phyloP scores from a whole-genome alignment of 129 eudicot species.

The Ambrosia artemisiifolia region DNA sequence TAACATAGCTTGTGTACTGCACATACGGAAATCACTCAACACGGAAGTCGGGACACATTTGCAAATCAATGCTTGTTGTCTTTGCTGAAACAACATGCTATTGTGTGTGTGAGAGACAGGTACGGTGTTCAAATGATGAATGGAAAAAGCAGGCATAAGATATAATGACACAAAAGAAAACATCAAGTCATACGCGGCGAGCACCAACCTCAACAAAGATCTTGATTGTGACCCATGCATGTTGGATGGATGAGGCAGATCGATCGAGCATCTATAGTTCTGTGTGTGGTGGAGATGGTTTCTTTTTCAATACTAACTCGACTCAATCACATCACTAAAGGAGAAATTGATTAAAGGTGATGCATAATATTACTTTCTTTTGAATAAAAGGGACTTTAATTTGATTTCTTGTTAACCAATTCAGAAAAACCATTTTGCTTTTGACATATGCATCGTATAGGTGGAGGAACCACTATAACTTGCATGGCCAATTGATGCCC shows the following conservation, averaged over 20 bases:
- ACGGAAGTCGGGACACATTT: slow-evolving; percentile 9
- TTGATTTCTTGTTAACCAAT: slow-evolving; percentile 14
- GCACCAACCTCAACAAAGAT: slow-evolving; percentile 52
- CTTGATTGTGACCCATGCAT: slow-evolving; percentile 18
- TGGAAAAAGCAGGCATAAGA: neutral
- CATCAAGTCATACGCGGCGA: slow-evolving; percentile 48
- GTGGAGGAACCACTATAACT: slow-evolving; percentile 28
- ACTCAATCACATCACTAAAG: slow-evolving; percentile 12
- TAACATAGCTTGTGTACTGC: slow-evolving; percentile 18
- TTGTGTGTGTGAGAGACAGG: slow-evolving; percentile 2
- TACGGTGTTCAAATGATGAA: slow-evolving; percentile 2
- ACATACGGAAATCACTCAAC: slow-evolving; percentile 21
- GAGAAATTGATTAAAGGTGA: neutral
- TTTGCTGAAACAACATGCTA: slow-evolving; percentile 24
- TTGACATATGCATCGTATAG: slow-evolving; percentile 4
- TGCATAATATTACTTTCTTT: neutral
- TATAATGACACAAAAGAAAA: slow-evolving; percentile 10
- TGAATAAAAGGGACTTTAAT: slow-evolving; percentile 22
- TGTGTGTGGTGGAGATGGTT: slow-evolving; percentile 21
- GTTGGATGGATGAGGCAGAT: slow-evolving; percentile 29
- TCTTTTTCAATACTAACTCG: neutral
- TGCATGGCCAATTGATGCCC: slow-evolving; percentile 33
- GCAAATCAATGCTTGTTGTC: slow-evolving; percentile 30
- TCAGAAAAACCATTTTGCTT: slow-evolving; percentile 8
- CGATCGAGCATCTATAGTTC: slow-evolving; percentile 17